Evolutionary conservation across 768 basidiomycete genomes (phyloP).

Genomic region (Suillus brevipes): DNA sequence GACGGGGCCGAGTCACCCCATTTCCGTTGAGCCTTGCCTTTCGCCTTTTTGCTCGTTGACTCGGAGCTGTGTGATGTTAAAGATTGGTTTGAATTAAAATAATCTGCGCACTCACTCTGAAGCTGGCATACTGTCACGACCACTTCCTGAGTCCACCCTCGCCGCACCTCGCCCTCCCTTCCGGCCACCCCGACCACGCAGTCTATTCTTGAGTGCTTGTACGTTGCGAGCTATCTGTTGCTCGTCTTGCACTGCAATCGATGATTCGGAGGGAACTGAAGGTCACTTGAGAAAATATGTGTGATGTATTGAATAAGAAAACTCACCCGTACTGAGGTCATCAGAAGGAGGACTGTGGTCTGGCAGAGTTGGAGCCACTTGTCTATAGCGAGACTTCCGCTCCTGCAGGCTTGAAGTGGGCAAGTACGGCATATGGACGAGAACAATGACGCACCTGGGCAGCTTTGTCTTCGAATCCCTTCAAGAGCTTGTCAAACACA

Average conservation of each 20-base stretch:
- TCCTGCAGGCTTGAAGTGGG: constrained; percentile 46
- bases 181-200: constrained; percentile 73
- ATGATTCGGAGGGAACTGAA: constrained; percentile 48
- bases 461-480: constrained; percentile 73
- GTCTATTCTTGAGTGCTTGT: constrained; percentile 80
- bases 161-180: constrained; percentile 50
- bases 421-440: background rate
- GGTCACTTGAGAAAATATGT: background rate
- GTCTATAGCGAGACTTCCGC: constrained; percentile 64
- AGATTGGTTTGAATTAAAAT: constrained; percentile 1
- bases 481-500: constrained; percentile 74
- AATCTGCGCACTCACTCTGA: constrained; percentile 62
- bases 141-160: constrained; percentile 52
- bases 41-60: constrained; percentile 58
- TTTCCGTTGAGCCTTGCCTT: constrained; percentile 78
- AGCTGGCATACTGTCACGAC: constrained; percentile 58
- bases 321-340: constrained; percentile 58
- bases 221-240: constrained; percentile 93
- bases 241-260: constrained; percentile 65
- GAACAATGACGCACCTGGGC: constrained; percentile 48
- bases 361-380: constrained; percentile 35
- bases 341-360: constrained; percentile 51
- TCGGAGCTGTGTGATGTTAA: constrained; percentile 56
- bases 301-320: background rate
- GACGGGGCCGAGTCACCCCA: constrained; percentile 86